Evolutionary conservation across 345 rosid species (phyloP).

Genomic region (Carallia brachiata): DNA sequence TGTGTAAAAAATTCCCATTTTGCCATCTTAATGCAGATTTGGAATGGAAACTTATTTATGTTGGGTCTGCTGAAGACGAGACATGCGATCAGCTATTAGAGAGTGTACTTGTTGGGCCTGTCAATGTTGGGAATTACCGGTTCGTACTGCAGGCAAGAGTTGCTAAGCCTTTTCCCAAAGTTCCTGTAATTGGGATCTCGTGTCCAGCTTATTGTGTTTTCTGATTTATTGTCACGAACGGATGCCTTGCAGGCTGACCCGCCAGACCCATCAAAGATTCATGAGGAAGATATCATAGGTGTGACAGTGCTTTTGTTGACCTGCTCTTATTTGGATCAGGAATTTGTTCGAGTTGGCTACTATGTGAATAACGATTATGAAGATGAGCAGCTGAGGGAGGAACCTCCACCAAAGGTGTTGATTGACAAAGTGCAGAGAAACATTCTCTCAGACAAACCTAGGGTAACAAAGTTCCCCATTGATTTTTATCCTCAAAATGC

Average conservation of each 20-base stretch:
- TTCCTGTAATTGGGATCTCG: not conserved
- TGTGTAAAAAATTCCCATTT: too few relatives aligned
- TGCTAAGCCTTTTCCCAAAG: not conserved
- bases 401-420: constrained; percentile 76
- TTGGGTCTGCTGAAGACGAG: constrained; percentile 97
- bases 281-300: constrained; percentile 83
- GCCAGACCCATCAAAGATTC: constrained; percentile 84
- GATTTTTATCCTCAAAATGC: constrained; percentile 75
- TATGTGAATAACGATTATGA: constrained; percentile 89
- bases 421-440: constrained; percentile 79
- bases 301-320: constrained; percentile 80
- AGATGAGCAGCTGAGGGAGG: constrained; percentile 84
- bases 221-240: constrained; percentile 9
- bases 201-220: not conserved
- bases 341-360: constrained; percentile 81
- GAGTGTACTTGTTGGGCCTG: constrained; percentile 91
- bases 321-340: constrained; percentile 83
- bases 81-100: constrained; percentile 79
- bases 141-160: constrained; percentile 67
- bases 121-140: constrained; percentile 86
- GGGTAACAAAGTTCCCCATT: constrained; percentile 92
- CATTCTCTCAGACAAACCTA: constrained; percentile 78
- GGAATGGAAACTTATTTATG: constrained; percentile 92
- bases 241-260: constrained; percentile 66
- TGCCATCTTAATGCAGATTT: constrained; percentile 44